Evolutionary conservation across 805 yeast genomes (phyloP), one percentile per base, ranked within the genome.

Genomic region (Myxozyma nipponensis): DNA sequence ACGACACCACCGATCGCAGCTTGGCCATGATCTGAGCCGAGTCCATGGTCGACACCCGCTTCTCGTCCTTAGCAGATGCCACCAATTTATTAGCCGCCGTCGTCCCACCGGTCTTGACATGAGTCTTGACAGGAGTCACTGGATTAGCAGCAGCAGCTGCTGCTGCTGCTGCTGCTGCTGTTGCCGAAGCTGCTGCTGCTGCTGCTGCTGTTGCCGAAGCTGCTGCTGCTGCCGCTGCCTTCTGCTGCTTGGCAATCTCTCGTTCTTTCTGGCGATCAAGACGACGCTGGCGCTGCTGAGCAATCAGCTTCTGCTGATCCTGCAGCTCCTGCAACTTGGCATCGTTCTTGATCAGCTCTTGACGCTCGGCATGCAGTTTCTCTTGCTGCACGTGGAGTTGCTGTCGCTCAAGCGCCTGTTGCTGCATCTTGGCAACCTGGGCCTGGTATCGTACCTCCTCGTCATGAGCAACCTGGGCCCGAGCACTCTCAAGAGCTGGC

Each of bases 1-100:
- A 81, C 1, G 88, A 76, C 63, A 96, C 91, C 42, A 90, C 90
- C 36, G 81, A 79, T 49, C 78, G 74, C 44, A 93, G 72, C 61
- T 81, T 84, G 41, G 79, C 77, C 58, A 86, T 77, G 15, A 86
- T 82, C 62, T 85, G 86, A 44, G 77, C 80, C 59, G 86, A 88
- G 62, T 78, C 78, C 56, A 79, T 58, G 77, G 82, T 65, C 84
- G 83, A 59, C 25, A 62, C 37, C 48, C 58, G 52, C 26, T 44
- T 25, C 40, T 44, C 61, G 13, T 44, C 30, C 18, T 19, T 4
- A 1, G 28, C 21, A 21, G 37, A 30, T 7, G 52, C 23, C 4
- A 44, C 39, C 19, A 26, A 9, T 7, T 13, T 28, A 9, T 7
- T 9, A 13, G 26, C 7, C 17, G 6, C 42, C 23, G 6, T 22